These are phyloP conservation scores for Straminergon stramineum DNA, from an alignment of 225 moss, liverwort and hornwort genomes.

Conservation along the genomic window DNA sequence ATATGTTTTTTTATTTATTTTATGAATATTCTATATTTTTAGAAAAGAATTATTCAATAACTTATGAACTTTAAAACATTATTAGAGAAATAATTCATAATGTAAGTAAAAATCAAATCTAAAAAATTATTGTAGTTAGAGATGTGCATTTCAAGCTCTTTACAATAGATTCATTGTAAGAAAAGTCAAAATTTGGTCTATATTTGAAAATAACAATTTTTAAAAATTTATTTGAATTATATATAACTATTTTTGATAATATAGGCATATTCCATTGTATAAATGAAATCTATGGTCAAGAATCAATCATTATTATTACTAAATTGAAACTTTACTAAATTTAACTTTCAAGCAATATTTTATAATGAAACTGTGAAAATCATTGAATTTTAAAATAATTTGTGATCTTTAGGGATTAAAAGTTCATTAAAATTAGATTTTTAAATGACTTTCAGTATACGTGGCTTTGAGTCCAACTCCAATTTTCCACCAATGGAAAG, in stretches of 20 bases:
- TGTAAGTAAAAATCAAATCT: neutral
- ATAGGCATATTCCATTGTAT: neutral
- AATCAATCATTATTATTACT: neutral
- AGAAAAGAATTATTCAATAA: accelerated
- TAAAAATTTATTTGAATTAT: neutral
- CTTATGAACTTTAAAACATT: accelerated
- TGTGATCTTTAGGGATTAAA: accelerated
- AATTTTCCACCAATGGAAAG: neutral
- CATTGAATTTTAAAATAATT: neutral
- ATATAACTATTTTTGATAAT: too few species aligned
- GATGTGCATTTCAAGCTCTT: neutral
- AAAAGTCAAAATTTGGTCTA: neutral
- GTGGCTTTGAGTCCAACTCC: neutral
- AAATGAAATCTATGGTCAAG: neutral
- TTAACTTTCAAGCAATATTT: too few species aligned
- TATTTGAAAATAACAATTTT: neutral
- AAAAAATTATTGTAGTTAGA: neutral
- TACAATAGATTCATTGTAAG: neutral
- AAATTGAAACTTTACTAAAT: too few species aligned
- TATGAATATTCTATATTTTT: neutral
- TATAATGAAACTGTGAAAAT: neutral
- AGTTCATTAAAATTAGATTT: neutral
- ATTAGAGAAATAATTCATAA: too few species aligned
- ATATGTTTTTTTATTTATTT: neutral
- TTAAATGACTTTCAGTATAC: accelerated